These are phyloP conservation scores for Colletotrichum sp. DNA, from an alignment of 2,329 filamentous ascomycete genomes.

Conservation along the genomic window DNA sequence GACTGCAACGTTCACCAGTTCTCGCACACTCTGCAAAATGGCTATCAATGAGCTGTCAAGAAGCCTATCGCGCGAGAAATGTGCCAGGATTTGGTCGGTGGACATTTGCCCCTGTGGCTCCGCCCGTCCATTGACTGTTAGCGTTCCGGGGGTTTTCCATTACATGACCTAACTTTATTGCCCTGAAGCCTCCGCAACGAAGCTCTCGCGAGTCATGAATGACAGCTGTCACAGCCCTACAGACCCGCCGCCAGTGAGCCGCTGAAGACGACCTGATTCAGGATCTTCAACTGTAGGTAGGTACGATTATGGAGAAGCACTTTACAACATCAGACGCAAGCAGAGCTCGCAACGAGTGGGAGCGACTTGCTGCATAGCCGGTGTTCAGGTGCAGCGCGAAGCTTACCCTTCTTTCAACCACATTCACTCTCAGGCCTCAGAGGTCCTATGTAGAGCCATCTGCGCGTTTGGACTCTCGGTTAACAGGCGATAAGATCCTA, in stretches of 20 bases:
- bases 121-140: background rate
- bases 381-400: background rate
- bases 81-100: background rate
- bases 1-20: background rate
- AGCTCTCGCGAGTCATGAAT: constrained; percentile 1
- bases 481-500: background rate
- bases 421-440: background rate
- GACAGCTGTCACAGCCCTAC: constrained; percentile 1
- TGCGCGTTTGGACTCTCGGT: background rate
- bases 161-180: background rate
- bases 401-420: background rate
- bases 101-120: background rate
- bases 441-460: background rate
- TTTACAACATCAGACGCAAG: background rate
- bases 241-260: background rate
- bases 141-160: background rate
- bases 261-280: background rate
- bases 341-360: background rate
- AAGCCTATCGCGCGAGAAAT: background rate
- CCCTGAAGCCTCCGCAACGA: background rate
- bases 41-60: background rate
- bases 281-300: background rate
- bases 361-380: background rate
- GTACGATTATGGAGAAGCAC: background rate
- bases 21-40: background rate